Evolutionary conservation across 2,329 filamentous ascomycete species (phyloP), one percentile per base, ranked within the genome.

Genomic region (Cercospora citrullina): DNA sequence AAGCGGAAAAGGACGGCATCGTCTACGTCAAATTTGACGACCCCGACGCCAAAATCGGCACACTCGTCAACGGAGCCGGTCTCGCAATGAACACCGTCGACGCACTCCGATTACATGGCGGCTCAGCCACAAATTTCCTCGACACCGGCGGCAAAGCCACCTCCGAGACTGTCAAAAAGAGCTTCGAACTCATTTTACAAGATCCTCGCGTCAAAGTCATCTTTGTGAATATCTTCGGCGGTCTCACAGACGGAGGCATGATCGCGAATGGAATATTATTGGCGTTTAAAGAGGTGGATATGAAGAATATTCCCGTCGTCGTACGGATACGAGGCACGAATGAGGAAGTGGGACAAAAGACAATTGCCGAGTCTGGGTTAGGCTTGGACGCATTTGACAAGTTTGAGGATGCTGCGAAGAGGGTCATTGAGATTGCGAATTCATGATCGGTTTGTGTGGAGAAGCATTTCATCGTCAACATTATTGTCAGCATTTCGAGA

Each of bases 21-120:
- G 91, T 95, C 0, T 96, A 94, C 77, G 86, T 96, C 71, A 89
- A 87, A 74, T 84, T 87, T 2, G 65, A 75, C 65, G 83, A 84
- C 2, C 82, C 82, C 0, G 76, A 82, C 64, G 87, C 85, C 63
- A 88, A 88, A 69, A 89, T 96, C 63, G 93, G 92, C 42, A 96
- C 91, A 0, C 83, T 96, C 10, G 92, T 96, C 71, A 97, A 97
- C 75, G 93, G 93, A 53, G 93, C 94, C 0, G 93, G 93, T 0
- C 85, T 97, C 1, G 93, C 93, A 0, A 95, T 97, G 91, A 95
- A 95, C 77, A 96, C 93, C 0, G 89, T 94, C 68, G 93, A 97
- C 77, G 90, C 91, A 0, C 86, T 97, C 1, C 84, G 86, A 2
- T 81, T 87, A 12, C 86, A 87, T 64, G 89, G 89, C 8, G 91